Percentiles rank a stretch among this genome's conserved stretches.
phyloP scores from a whole-genome alignment of 176 grass and related monocot species.

The Aegilops longissima region DNA sequence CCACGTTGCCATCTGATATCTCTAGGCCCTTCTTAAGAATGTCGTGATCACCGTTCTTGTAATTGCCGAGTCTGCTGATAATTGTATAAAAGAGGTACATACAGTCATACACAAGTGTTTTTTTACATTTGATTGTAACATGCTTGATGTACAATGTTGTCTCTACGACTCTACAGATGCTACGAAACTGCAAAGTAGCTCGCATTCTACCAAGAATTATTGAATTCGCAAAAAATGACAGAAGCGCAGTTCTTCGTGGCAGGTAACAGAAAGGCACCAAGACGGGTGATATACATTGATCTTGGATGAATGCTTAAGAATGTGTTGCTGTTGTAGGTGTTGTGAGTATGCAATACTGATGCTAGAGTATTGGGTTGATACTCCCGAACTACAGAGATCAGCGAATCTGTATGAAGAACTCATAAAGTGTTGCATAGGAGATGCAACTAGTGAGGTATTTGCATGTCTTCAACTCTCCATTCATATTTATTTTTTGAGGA shows the following conservation, averaged over 20 bases:
- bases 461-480: too few relatives aligned
- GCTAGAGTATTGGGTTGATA: constrained; percentile 85
- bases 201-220: constrained; percentile 78
- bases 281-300: background rate
- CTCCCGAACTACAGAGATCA: constrained; percentile 86
- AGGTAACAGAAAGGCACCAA: constrained; percentile 40
- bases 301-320: background rate
- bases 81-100: constrained; percentile 91
- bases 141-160: constrained; percentile 8
- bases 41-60: constrained; percentile 87
- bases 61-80: constrained; percentile 84
- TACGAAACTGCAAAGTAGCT: constrained; percentile 90
- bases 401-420: constrained; percentile 77
- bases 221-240: constrained; percentile 82
- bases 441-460: constrained; percentile 87
- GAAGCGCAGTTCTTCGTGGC: constrained; percentile 69
- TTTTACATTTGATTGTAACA: constrained; percentile 23
- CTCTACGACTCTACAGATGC: constrained; percentile 40
- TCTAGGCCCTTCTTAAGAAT: constrained; percentile 82
- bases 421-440: constrained; percentile 84
- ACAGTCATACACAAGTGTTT: background rate
- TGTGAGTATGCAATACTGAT: constrained; percentile 90
- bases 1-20: background rate
- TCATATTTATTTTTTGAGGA: background rate
- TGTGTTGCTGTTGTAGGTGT: constrained; percentile 50